phyloP scores from a whole-genome alignment of 2,329 filamentous ascomycete genomes.

The Drechslerella coelobrocha region DNA sequence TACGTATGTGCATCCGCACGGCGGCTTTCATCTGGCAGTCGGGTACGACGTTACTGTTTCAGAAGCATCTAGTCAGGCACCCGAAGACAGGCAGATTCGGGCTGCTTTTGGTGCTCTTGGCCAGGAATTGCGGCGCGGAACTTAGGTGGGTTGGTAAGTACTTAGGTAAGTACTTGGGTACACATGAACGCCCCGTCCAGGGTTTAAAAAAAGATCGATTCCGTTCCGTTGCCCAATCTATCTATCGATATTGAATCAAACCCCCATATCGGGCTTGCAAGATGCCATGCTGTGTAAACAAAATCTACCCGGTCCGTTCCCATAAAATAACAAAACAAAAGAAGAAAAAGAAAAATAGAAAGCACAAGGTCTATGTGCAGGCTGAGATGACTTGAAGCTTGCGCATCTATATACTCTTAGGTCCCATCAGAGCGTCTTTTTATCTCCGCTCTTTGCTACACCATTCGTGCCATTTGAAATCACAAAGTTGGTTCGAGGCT shows the following conservation, averaged over 20 bases:
- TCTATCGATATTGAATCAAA: background rate
- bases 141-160: too few relatives aligned
- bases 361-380: background rate
- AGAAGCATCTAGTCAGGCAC: background rate
- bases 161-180: too few relatives aligned
- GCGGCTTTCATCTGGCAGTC: constrained; percentile 4
- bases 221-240: too few relatives aligned
- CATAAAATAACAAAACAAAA: background rate
- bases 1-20: constrained; percentile 18
- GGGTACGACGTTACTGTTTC: constrained; percentile 24
- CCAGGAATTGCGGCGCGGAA: background rate
- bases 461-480: constrained; percentile 7
- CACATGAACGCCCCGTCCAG: background rate
- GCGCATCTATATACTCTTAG: too few relatives aligned
- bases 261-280: background rate
- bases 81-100: background rate
- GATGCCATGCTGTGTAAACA: background rate
- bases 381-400: too few relatives aligned
- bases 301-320: background rate
- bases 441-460: constrained; percentile 18
- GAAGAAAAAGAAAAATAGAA: background rate
- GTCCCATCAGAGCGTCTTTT: constrained; percentile 26
- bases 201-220: background rate
- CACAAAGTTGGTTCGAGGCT: constrained; percentile 5
- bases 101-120: background rate